Evolutionary conservation across 179 eudicot genomes (phyloP).

Genomic region (Spinacia oleracea): DNA sequence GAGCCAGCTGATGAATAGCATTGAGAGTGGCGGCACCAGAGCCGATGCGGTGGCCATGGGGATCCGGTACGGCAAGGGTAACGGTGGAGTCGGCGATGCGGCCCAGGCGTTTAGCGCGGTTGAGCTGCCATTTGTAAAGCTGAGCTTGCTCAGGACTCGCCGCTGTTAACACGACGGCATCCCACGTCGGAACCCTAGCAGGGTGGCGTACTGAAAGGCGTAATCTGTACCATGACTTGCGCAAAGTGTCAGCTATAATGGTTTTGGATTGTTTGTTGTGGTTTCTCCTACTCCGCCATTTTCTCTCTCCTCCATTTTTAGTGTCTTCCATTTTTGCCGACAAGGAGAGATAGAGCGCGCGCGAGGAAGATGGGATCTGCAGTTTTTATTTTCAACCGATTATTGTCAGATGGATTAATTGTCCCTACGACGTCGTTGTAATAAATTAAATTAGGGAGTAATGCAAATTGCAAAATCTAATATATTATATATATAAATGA

Average conservation of each 20-base stretch:
- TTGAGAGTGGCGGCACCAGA: conserved; percentile 96
- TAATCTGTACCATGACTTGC: conserved; percentile 81
- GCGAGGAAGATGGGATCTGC: conserved; percentile 1
- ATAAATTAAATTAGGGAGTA: background rate
- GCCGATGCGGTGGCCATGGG: conserved; percentile 79
- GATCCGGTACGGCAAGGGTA: conserved; percentile 92
- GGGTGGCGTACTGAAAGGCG: conserved; percentile 85
- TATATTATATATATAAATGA: too few species aligned
- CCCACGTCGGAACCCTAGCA: conserved; percentile 88
- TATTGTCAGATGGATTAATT: background rate
- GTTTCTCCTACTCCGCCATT: conserved; percentile 1
- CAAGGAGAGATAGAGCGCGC: background rate
- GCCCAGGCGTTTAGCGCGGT: conserved; percentile 71
- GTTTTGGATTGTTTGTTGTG: conserved; percentile 14
- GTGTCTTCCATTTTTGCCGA: conserved; percentile 17
- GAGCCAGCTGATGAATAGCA: conserved; percentile 68
- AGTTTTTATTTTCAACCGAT: background rate
- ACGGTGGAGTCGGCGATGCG: conserved; percentile 71
- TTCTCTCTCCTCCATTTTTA: conserved; percentile 14
- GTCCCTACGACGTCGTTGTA: background rate
- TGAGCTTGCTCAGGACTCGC: conserved; percentile 90
- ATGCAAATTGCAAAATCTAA: too few species aligned
- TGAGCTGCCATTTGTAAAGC: conserved; percentile 85
- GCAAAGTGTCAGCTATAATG: conserved; percentile 47
- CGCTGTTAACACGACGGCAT: conserved; percentile 85